These are phyloP conservation scores for Acer campestre DNA, from an alignment of 345 rosid genomes.

Conservation along the genomic window DNA sequence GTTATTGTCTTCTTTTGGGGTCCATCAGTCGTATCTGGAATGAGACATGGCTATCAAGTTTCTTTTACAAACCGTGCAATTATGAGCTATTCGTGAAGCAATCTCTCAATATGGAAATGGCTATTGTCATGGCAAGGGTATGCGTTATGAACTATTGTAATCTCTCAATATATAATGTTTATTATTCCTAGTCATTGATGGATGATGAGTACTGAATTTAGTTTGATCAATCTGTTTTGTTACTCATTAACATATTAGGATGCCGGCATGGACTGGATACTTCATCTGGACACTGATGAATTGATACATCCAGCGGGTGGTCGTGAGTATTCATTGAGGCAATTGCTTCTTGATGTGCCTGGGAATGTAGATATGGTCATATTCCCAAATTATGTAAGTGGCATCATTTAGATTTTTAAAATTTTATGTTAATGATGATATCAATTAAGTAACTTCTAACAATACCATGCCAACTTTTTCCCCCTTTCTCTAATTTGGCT, in stretches of 20 bases:
- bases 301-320: slow-evolving; percentile 92
- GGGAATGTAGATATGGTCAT: slow-evolving; percentile 85
- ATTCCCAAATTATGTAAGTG: slow-evolving; percentile 95
- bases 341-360: slow-evolving; percentile 81
- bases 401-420: slow-evolving; percentile 16
- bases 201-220: slow-evolving; percentile 15
- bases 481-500: slow-evolving; percentile 15
- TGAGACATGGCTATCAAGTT: slow-evolving; percentile 93
- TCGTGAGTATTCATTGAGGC: slow-evolving; percentile 85
- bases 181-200: slow-evolving; percentile 20
- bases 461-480: neutral
- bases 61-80: slow-evolving; percentile 97
- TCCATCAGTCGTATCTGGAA: slow-evolving; percentile 89
- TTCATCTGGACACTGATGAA: slow-evolving; percentile 96
- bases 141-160: slow-evolving; percentile 22
- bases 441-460: slow-evolving; percentile 3
- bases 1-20: neutral
- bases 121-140: slow-evolving; percentile 99
- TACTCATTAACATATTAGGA: slow-evolving; percentile 49
- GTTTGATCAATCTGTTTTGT: slow-evolving; percentile 16
- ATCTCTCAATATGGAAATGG: slow-evolving; percentile 99
- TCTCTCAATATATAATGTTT: slow-evolving; percentile 9
- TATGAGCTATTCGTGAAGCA: slow-evolving; percentile 97
- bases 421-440: neutral
- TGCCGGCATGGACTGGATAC: slow-evolving; percentile 86